Conservation (phyloP, 148 eudicot genomes). For the Hydrangea macrophylla region DNA sequence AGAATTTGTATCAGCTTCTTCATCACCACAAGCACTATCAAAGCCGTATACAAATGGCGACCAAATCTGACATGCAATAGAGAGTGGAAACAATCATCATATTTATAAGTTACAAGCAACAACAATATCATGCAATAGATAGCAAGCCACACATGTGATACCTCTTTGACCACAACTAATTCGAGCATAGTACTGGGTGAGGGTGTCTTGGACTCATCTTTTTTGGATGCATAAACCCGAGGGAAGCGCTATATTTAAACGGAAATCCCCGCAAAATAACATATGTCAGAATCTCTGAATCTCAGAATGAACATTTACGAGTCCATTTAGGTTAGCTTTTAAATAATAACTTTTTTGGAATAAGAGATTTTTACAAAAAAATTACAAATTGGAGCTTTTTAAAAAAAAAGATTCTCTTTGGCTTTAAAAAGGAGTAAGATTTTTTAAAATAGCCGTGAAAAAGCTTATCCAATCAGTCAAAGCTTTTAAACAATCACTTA, state of each 20-base stretch:
- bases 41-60: conserved; percentile 56
- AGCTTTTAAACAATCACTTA: too few species aligned
- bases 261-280: background rate
- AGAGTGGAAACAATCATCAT: too few species aligned
- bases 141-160: conserved; percentile 17
- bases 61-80: conserved; percentile 67
- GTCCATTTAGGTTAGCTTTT: too few species aligned
- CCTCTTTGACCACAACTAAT: conserved; percentile 63
- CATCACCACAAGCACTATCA: conserved; percentile 34
- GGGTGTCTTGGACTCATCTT: conserved; percentile 26
- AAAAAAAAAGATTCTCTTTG: too few species aligned
- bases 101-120: too few species aligned
- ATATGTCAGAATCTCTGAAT: background rate
- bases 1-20: conserved; percentile 21
- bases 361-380: too few species aligned
- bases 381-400: too few species aligned
- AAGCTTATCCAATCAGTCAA: too few species aligned
- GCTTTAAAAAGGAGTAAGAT: too few species aligned
- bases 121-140: background rate
- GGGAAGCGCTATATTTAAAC: conserved; percentile 57
- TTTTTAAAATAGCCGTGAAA: too few species aligned
- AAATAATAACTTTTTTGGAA: too few species aligned
- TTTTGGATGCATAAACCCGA: conserved; percentile 37
- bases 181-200: conserved; percentile 28
- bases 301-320: background rate